Base-by-base conservation (phyloP, 2,329 filamentous ascomycete species). In the Beauveria caledonica region DNA sequence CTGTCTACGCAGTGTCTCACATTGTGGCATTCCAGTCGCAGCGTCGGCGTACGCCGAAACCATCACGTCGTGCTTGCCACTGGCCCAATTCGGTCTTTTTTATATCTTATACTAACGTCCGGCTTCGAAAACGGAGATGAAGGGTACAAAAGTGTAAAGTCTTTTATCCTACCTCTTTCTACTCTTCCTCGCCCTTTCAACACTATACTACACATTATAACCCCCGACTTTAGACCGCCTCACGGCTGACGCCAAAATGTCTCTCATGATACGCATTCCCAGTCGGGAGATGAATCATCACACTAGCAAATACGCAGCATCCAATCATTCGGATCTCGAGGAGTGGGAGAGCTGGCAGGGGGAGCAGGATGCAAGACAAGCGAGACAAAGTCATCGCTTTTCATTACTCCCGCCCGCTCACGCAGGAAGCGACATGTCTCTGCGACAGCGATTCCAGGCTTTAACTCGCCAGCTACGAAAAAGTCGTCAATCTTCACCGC, bases 211-310 rank as follows among this genome's bases (percentile, higher is more conserved):
- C 19, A 40, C 21, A 15, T 17, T 39, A 13, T 27, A 36, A 19
- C 23, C 2, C 21, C 10, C 29, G 29, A 33, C 29, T 11, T 11
- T 10, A 33, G 29, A 11, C 29, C 29, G 10, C 29, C 11, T 36
- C 23, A 33, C n/a, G 1, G 23, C 52, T 11, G 11, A 21, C 21
- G 44, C 44, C 19, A 57, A 42, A 49, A 58, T 58, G 56, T 58
- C 56, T 29, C 56, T 58, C 46, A 58, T 58, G 56, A 51, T 58
- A 25, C 56, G 36, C 45, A 50, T 58, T 3, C 56, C 56, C 17
- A 51, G 17, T 21, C 56, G 46, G 7, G 36, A 50, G 7, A 25
- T 21, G 23, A 15, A 50, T 39, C 45, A 11, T 23, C 46, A 39
- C 11, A 17, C 17, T 5, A 7, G 17, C 13, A 11, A 51, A 15